phyloP scores from a whole-genome alignment of 202 grass and related monocot genomes.

The Zizania palustris region DNA sequence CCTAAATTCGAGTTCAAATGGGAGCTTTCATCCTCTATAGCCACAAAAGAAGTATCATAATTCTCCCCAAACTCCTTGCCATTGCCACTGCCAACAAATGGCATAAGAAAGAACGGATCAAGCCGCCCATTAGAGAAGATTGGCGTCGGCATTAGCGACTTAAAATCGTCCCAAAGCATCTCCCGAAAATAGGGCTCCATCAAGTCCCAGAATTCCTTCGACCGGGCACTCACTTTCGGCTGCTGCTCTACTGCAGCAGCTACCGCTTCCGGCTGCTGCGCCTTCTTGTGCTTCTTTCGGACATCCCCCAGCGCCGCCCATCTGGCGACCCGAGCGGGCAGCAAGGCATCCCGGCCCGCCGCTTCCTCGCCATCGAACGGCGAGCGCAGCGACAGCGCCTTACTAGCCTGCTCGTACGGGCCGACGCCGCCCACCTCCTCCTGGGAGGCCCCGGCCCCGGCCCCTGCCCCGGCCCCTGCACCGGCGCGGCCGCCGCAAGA shows the following conservation, averaged over 20 bases:
- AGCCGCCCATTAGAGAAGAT: slow-evolving; percentile 29
- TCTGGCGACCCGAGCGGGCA: slow-evolving; percentile 62
- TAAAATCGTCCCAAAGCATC: slow-evolving; percentile 55
- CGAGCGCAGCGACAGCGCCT: slow-evolving; percentile 71
- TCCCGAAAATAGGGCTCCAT: slow-evolving; percentile 77
- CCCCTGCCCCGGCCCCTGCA: too few relatives aligned
- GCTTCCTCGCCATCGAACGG: slow-evolving; percentile 86
- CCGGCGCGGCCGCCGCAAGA: slow-evolving; percentile 12
- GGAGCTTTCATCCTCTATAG: slow-evolving; percentile 35
- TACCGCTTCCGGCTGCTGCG: slow-evolving; percentile 47
- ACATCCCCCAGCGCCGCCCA: slow-evolving; percentile 61
- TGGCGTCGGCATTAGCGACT: slow-evolving; percentile 48
- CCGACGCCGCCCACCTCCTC: slow-evolving; percentile 38
- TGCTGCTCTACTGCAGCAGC: slow-evolving; percentile 34
- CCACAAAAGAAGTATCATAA: slow-evolving; percentile 16
- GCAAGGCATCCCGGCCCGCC: slow-evolving; percentile 44
- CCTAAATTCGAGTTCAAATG: slow-evolving; percentile 38
- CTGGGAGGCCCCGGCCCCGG: slow-evolving; percentile 33
- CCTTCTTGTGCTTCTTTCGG: slow-evolving; percentile 71
- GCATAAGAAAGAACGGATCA: slow-evolving; percentile 66
- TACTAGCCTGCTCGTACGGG: slow-evolving; percentile 64
- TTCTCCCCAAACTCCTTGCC: slow-evolving; percentile 11
- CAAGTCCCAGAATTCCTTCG: slow-evolving; percentile 62
- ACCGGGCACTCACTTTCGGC: slow-evolving; percentile 18
- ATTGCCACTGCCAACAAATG: slow-evolving; percentile 42